These are phyloP conservation scores for Backusella liffmaniae DNA, from an alignment of 192 early-diverging fungal species.

Conservation along the genomic window DNA sequence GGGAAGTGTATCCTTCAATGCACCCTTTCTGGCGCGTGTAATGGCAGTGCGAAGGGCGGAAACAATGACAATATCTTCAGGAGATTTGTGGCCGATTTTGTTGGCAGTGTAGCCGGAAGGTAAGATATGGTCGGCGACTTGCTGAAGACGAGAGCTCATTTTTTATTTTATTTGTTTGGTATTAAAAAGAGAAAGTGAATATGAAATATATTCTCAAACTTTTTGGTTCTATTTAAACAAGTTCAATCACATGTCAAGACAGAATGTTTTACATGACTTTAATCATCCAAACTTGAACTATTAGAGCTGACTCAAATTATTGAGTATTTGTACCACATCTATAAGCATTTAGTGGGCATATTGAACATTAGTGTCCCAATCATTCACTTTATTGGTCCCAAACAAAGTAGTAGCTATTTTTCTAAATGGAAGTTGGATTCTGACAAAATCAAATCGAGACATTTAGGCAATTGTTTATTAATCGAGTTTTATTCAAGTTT, in stretches of 20 bases:
- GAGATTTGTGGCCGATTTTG: conserved; percentile 70
- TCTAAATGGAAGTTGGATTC: not conserved
- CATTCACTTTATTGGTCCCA: not conserved
- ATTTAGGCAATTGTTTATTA: not conserved
- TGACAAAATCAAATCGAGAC: not conserved
- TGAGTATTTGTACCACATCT: not conserved
- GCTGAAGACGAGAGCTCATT: conserved; percentile 55
- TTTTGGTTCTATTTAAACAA: not conserved
- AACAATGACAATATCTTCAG: conserved; percentile 94
- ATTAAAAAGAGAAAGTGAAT: not conserved
- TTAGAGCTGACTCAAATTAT: conserved; percentile 2
- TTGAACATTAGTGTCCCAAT: not conserved
- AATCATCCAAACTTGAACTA: not conserved
- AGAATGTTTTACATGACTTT: not conserved
- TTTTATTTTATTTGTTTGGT: not conserved
- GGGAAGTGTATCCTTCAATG: conserved; percentile 88
- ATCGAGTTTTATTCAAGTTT: not conserved
- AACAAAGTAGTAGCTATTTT: not conserved
- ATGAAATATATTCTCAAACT: not conserved
- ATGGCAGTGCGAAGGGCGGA: conserved; percentile 88
- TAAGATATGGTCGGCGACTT: conserved; percentile 52
- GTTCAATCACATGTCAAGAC: not conserved
- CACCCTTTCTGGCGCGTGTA: conserved; percentile 88
- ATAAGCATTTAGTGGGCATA: not conserved
- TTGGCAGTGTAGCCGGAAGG: conserved; percentile 44